Evolutionary conservation across 176 grass and related monocot genomes (phyloP), one percentile per base, ranked within the genome.

Genomic region (Stipa capillata): DNA sequence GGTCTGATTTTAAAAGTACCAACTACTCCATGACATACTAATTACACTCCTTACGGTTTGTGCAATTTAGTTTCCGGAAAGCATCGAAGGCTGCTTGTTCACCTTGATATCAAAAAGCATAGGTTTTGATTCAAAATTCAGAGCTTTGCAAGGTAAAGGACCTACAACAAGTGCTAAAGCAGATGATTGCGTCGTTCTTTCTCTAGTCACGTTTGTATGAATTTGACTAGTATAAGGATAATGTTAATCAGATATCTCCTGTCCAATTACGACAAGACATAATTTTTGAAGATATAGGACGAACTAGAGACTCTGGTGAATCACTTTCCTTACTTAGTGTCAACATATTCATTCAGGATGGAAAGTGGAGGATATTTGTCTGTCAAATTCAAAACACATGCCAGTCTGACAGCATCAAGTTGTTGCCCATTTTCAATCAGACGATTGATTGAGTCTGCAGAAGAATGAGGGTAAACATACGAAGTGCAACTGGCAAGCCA

Each of bases 371-470:
- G 39, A 18, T 74, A 86, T 67, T 58, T 80, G 29, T 57, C 37
- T 15, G 84, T 86, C 77, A 86, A 65, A 67, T 74, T 58, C 69
- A 81, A 74, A 40, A 31, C 20, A 28, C 17, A 4, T 66, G 69
- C 77, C 78, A 86, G 44, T 80, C 60, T 86, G 16, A 81, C 21
- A 39, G 84, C 84, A 35, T 80, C 77, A 66, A 67, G 11, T 57
- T 35, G 77, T 64, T 74, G 37, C 2, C 84, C 84, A 56, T 49
- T 65, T 65, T 66, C 48, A 40, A 86, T 74, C 29, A 86, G 71
- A 73, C 23, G 39, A 56, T 66, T 20, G 10, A 66, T 43, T 28
- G 39, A 58, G 34, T 80, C 84, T 86, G 84, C 69, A 73, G 25
- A 86, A 74, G 28, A 43, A 65, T 25, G 18, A 45, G 18, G 48